These are phyloP conservation scores for Alternaria burnsii DNA, from an alignment of 2,329 filamentous ascomycete genomes.

Conservation along the genomic window DNA sequence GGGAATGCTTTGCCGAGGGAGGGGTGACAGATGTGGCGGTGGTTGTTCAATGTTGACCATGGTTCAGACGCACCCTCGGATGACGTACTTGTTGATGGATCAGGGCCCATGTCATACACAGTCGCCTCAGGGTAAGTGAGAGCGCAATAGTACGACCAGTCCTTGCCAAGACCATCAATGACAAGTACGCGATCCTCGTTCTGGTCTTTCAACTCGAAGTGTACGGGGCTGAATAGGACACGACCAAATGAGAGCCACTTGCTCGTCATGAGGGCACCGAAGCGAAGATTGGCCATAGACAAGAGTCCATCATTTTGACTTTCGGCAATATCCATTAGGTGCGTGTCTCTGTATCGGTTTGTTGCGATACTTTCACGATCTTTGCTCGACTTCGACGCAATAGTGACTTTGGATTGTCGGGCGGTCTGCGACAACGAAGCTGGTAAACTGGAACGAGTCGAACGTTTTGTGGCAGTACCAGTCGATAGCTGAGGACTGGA, in stretches of 20 bases:
- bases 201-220: constrained; percentile 71
- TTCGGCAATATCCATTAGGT: constrained; percentile 59
- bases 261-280: constrained; percentile 84
- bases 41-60: constrained; percentile 64
- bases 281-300: constrained; percentile 76
- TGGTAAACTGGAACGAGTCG: constrained; percentile 48
- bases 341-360: constrained; percentile 62
- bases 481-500: constrained; percentile 44
- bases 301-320: constrained; percentile 49
- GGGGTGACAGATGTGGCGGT: constrained; percentile 75
- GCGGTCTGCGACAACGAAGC: constrained; percentile 39
- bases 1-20: constrained; percentile 73
- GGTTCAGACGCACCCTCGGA: constrained; percentile 33
- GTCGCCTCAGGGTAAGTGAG: constrained; percentile 78
- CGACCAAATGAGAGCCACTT: constrained; percentile 89
- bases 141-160: constrained; percentile 88
- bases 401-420: constrained; percentile 44
- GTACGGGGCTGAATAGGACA: constrained; percentile 81
- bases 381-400: constrained; percentile 44
- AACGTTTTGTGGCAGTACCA: constrained; percentile 38
- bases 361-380: constrained; percentile 44
- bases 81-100: constrained; percentile 32
- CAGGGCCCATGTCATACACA: constrained; percentile 73
- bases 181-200: constrained; percentile 74
- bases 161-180: constrained; percentile 85